phyloP scores from a whole-genome alignment of 2,329 filamentous ascomycete genomes.

The Talaromyces piceae region DNA sequence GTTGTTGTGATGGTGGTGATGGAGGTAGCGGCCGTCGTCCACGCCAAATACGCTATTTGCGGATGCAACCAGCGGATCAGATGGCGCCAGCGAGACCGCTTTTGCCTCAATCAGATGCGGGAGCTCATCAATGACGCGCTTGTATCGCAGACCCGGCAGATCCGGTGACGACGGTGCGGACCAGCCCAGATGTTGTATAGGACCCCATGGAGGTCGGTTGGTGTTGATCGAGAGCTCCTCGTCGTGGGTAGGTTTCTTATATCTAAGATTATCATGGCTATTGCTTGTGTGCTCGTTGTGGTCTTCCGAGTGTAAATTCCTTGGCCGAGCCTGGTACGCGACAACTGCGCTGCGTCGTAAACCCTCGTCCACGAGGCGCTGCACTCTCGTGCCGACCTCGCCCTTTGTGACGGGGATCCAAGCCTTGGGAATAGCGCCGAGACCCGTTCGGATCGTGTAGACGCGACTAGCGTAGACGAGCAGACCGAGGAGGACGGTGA shows the following conservation, averaged over 20 bases:
- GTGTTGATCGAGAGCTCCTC: conserved; percentile 26
- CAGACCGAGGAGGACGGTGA: conserved; percentile 61
- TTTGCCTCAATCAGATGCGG: conserved; percentile 88
- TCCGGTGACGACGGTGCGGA: conserved; percentile 68
- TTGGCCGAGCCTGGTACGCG: conserved; percentile 67
- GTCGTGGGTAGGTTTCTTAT: conserved; percentile 19
- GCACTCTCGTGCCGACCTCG: conserved; percentile 67
- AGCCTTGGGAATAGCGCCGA: conserved; percentile 75
- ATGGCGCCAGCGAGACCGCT: conserved; percentile 74
- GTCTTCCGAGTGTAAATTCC: conserved; percentile 45
- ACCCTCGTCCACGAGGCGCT: conserved; percentile 65
- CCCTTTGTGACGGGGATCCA: conserved; percentile 82
- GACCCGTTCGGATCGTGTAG: conserved; percentile 72
- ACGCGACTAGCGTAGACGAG: conserved; percentile 78
- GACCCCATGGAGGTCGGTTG: conserved; percentile 62
- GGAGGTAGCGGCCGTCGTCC: background rate
- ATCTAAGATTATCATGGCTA: background rate
- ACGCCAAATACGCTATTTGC: background rate
- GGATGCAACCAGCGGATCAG: conserved; percentile 39
- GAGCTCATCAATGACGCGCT: conserved; percentile 71
- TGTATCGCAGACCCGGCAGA: conserved; percentile 74
- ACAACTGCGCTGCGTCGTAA: conserved; percentile 72
- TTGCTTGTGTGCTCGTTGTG: conserved; percentile 12
- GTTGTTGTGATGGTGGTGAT: background rate
- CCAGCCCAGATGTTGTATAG: conserved; percentile 85